Evolutionary conservation across 1,139 yeast genomes (phyloP).

Genomic region (Torulaspora pretoriensis): DNA sequence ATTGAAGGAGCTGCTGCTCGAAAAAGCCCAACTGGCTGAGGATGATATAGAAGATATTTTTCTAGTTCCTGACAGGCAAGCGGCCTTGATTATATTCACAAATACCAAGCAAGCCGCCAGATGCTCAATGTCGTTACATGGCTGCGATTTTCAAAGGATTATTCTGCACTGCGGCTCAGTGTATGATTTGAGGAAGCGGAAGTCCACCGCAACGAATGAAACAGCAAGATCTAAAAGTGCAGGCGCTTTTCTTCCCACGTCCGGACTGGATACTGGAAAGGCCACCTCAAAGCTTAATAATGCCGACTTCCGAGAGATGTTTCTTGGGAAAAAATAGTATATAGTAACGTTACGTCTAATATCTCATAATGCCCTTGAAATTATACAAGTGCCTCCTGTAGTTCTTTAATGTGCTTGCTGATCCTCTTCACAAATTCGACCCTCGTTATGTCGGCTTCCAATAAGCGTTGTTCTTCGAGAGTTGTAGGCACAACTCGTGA

Average conservation of each 20-base stretch:
- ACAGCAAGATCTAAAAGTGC: neutral
- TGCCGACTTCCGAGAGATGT: constrained; percentile 41
- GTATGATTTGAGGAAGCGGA: constrained; percentile 33
- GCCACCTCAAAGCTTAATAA: constrained; percentile 32
- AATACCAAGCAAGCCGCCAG: constrained; percentile 51
- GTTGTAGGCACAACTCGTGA: constrained; percentile 64
- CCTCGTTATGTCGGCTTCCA: constrained; percentile 45
- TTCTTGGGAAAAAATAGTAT: constrained; percentile 29
- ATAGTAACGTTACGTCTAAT: neutral
- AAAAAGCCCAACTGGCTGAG: constrained; percentile 41
- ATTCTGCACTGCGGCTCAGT: constrained; percentile 41
- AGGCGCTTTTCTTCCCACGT: neutral
- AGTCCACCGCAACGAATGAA: neutral
- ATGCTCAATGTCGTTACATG: constrained; percentile 50
- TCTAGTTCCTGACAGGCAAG: constrained; percentile 46
- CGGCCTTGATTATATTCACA: constrained; percentile 53
- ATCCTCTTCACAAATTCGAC: constrained; percentile 46
- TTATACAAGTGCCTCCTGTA: constrained; percentile 43
- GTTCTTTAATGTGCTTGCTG: constrained; percentile 51
- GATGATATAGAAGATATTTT: constrained; percentile 35
- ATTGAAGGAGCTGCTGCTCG: constrained; percentile 37
- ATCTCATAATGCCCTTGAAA: neutral
- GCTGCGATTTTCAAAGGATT: constrained; percentile 40
- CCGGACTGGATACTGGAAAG: neutral
- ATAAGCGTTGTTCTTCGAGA: constrained; percentile 56